Evolutionary conservation across 768 basidiomycete species (phyloP), one percentile per base, ranked within the genome.

Genomic region (Phaeotremella skinneri): DNA sequence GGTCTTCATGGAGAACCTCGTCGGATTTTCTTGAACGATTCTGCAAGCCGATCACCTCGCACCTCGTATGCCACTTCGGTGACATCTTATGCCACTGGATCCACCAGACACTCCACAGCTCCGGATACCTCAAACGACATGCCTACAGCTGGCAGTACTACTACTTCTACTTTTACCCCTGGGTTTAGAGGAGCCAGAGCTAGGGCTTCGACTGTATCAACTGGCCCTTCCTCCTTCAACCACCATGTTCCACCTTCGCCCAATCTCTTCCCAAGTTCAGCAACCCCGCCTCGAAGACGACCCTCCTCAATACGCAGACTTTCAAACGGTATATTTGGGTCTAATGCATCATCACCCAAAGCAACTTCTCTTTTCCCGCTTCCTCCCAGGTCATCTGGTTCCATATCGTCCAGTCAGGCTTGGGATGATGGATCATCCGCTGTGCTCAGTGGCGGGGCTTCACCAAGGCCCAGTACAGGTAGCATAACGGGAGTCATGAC

Each of bases 351-450:
- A 11, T 67, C 69, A 6, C 67, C 72, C 2, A 51, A 58, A 45
- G 43, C 43, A 27, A 37, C 55, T 9, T 45, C 51, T 6, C 59
- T 70, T 9, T 72, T 73, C 56, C 76, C 69, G 4, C 51, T 73
- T 11, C 70, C 74, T 2, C 62, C 70, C 13, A 47, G 70, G 49
- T 72, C 73, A 6, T 68, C 64, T 48, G 73, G 67, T 17, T 66
- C 64, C 1, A 58, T 61, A n/a, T 63, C 65, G 4, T 70, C 34
- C 23, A 50, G 47, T n/a, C 39, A 27, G 20, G 29, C 41, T 4
- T 56, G 45, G 34, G 68, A 67, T 32, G 68, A 64, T 29, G 26
- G 25, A 3, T 52, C 58, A 2, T 37, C 54, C 25, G 53, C 58
- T n/a, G 31, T 47, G 30, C 32, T 64, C 47, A 60, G 67, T 25